Evolutionary conservation across 2,329 filamentous ascomycete species (phyloP), one percentile per base, ranked within the genome.

Genomic region (Coniochaeta hoffmannii): DNA sequence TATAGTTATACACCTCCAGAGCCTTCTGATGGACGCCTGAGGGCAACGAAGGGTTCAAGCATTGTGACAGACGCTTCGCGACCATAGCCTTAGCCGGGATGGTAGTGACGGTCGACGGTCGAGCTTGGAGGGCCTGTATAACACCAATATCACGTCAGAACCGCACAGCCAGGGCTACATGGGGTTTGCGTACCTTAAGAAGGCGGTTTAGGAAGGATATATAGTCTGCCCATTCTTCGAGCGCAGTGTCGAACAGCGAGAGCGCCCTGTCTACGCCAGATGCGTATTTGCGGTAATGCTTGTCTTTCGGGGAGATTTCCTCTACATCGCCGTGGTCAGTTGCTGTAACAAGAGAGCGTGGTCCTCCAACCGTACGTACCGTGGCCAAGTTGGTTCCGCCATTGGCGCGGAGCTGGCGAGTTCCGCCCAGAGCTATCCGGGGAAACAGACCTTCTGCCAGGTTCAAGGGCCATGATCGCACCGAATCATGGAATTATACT

Each of bases 161-260:
- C 32, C 31, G 12, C 9, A 30, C 10, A 26, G 15, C 17, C 9
- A 5, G 24, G 30, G 49, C 38, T 17, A 26, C 51, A 15, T 15
- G 8, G n/a, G n/a, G n/a, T 34, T 17, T 35, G 53, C 69, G 63
- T 69, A 92, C 90, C 83, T 97, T 97, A 59, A 96, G 78, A 51
- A 99, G 78, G 59, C 90, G 85, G 68, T 89, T 95, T 55, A 99
- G 76, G 69, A 97, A 99, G 17, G 93, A 96, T 66, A 99, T 99
- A 69, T 99, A 99, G 74, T 99, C 94, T 51, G 95, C 94, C 94
- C 94, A 99, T 83, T 99, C 94, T 73, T 97, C 91, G 63, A 97
- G 79, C 30, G 90, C 86, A 15, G 90, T 92, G 68, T 99, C 94
- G 75, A 97, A 99, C 32, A 96, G 79, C 49, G 88, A 83, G 59